Percentiles rank a stretch among this genome's conserved stretches.
Conservation (phyloP, 2,329 filamentous ascomycete species). For the Fusarium nygamai region DNA sequence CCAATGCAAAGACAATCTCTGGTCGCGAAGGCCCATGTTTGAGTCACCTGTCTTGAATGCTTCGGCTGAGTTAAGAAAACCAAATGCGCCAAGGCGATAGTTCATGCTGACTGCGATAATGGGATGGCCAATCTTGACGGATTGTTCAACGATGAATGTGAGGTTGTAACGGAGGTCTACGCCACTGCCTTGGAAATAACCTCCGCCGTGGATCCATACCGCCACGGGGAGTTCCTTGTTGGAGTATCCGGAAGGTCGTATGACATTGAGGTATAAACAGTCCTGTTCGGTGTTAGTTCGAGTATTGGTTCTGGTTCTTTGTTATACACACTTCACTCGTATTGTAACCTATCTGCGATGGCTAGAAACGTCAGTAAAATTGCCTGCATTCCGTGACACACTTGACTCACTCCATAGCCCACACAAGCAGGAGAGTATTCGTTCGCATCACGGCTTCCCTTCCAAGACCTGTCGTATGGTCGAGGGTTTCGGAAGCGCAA, state of each 20-base stretch:
- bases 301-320: not conserved
- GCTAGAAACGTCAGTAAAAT: not conserved
- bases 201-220: slow-evolving; percentile 49
- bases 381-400: fast-evolving
- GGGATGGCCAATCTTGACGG: slow-evolving; percentile 48
- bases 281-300: not conserved
- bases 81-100: not conserved
- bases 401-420: not conserved
- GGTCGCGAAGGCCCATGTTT: slow-evolving; percentile 61
- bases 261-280: slow-evolving; percentile 28
- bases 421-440: slow-evolving; percentile 27
- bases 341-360: not conserved
- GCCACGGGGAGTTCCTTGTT: slow-evolving; percentile 23
- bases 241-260: slow-evolving; percentile 18
- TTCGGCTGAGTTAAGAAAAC: slow-evolving; percentile 40
- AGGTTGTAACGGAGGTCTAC: slow-evolving; percentile 66
- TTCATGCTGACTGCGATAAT: too few relatives aligned
- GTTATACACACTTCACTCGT: not conserved
- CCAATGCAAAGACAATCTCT: slow-evolving; percentile 59
- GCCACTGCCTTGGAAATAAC: slow-evolving; percentile 51
- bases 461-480: slow-evolving; percentile 57
- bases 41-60: slow-evolving; percentile 52
- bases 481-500: slow-evolving; percentile 62
- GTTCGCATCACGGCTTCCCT: slow-evolving; percentile 52
- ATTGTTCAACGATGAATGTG: slow-evolving; percentile 63